phyloP scores from a whole-genome alignment of 257 asterid genomes.

The Capsicum baccatum region DNA sequence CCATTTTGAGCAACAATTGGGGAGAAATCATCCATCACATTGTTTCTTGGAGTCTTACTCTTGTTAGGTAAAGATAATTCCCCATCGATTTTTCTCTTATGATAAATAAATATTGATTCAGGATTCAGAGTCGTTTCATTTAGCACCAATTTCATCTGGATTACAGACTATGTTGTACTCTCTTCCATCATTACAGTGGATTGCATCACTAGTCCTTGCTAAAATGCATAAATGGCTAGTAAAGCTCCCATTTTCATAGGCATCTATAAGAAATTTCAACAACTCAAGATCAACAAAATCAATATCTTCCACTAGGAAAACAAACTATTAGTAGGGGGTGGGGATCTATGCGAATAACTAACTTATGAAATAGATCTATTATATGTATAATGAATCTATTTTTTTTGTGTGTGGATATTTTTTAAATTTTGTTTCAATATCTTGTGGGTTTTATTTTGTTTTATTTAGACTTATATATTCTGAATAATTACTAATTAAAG shows the following conservation, averaged over 20 bases:
- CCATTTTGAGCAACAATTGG: slow-evolving; percentile 34
- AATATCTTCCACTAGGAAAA: slow-evolving; percentile 61
- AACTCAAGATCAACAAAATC: slow-evolving; percentile 61
- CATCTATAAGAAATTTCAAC: slow-evolving; percentile 47
- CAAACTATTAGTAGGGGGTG: slow-evolving; percentile 32
- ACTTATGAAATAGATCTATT: no score
- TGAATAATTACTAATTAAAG: no score
- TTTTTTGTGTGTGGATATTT: no score
- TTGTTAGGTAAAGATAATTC: slow-evolving; percentile 35
- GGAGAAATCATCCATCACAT: slow-evolving; percentile 42
- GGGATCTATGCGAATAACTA: no score
- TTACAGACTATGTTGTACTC: slow-evolving; percentile 33
- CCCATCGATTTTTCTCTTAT: slow-evolving; percentile 64
- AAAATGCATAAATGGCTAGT: slow-evolving; percentile 46
- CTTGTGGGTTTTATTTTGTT: slow-evolving; percentile 13
- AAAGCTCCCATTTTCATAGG: slow-evolving; percentile 37
- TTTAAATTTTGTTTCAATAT: slow-evolving; percentile 30
- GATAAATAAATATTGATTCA: slow-evolving; percentile 35
- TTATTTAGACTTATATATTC: no score
- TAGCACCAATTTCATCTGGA: slow-evolving; percentile 54
- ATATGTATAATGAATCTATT: no score
- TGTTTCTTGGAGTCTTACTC: slow-evolving; percentile 46
- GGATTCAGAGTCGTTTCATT: slow-evolving; percentile 25
- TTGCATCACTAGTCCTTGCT: slow-evolving; percentile 42
- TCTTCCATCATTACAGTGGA: neutral